Conservation (phyloP, 768 basidiomycete genomes). For the Leccinum rimulosum region DNA sequence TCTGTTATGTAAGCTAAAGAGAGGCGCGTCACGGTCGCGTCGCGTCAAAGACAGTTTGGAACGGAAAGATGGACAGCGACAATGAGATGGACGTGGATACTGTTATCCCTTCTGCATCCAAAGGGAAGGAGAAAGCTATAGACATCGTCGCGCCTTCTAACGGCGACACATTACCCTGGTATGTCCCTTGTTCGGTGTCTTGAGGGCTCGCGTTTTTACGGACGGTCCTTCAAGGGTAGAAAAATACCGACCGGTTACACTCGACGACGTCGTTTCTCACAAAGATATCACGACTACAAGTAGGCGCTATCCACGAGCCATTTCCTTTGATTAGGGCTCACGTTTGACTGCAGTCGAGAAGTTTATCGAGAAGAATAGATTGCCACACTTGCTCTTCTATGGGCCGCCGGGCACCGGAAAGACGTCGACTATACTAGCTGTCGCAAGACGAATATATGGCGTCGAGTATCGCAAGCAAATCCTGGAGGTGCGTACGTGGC, state of each 20-base stretch:
- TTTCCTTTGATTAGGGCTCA: not conserved
- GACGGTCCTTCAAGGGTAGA: slow-evolving; percentile 70
- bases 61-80: slow-evolving; percentile 52
- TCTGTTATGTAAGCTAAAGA: slow-evolving; percentile 2
- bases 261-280: slow-evolving; percentile 96
- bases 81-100: slow-evolving; percentile 48
- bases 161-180: slow-evolving; percentile 85
- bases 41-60: slow-evolving; percentile 6
- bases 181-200: slow-evolving; percentile 21
- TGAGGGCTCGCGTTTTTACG: not conserved
- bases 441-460: slow-evolving; percentile 94
- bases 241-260: slow-evolving; percentile 89
- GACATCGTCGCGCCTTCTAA: slow-evolving; percentile 42
- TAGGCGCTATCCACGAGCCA: slow-evolving; percentile 29
- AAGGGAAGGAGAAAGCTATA: slow-evolving; percentile 70
- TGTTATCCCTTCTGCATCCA: slow-evolving; percentile 33
- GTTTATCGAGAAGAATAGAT: slow-evolving; percentile 91
- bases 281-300: slow-evolving; percentile 94
- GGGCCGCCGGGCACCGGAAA: slow-evolving; percentile 99
- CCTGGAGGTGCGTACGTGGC: slow-evolving; percentile 63
- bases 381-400: slow-evolving; percentile 96
- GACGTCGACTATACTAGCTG: slow-evolving; percentile 94
- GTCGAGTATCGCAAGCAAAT: slow-evolving; percentile 84
- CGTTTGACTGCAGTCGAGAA: slow-evolving; percentile 69
- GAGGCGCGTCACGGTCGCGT: slow-evolving; percentile 26